Evolutionary conservation across 805 yeast genomes (phyloP).

Genomic region (Saccharomycopsis javanensis): DNA sequence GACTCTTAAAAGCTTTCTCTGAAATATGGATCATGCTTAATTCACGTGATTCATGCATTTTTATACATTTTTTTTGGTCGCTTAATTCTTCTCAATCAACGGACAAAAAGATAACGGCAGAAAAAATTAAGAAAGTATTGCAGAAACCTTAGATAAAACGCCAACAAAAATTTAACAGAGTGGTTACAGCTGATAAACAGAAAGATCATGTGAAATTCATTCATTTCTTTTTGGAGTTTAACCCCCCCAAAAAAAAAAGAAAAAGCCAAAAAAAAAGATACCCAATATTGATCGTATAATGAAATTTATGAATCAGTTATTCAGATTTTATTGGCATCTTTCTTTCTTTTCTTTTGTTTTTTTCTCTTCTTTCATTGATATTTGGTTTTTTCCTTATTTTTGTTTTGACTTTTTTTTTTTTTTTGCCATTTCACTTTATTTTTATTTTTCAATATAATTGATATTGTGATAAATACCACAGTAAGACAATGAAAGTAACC

Average conservation of each 20-base stretch:
- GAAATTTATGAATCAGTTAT: neutral
- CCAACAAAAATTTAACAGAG: neutral
- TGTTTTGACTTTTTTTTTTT: neutral
- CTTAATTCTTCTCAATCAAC: no score
- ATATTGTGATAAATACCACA: no score
- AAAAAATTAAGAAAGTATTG: no score
- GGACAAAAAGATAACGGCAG: no score
- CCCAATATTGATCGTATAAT: neutral
- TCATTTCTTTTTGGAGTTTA: neutral
- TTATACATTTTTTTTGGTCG: no score
- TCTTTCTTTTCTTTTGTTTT: neutral
- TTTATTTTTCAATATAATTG: no score
- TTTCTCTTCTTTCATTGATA: neutral
- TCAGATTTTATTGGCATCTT: neutral
- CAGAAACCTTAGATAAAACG: neutral
- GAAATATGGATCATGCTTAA: no score
- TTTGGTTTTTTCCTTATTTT: no score
- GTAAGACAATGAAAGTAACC: slow-evolving; percentile 15
- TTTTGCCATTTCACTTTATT: no score
- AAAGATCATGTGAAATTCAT: neutral
- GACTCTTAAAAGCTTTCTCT: no score
- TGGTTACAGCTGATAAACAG: neutral
- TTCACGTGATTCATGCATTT: no score
- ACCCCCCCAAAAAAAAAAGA: neutral
- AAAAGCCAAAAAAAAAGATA: no score